These are phyloP conservation scores for Trematosphaeria pertusa DNA, from an alignment of 2,329 filamentous ascomycete species.

Conservation along the genomic window DNA sequence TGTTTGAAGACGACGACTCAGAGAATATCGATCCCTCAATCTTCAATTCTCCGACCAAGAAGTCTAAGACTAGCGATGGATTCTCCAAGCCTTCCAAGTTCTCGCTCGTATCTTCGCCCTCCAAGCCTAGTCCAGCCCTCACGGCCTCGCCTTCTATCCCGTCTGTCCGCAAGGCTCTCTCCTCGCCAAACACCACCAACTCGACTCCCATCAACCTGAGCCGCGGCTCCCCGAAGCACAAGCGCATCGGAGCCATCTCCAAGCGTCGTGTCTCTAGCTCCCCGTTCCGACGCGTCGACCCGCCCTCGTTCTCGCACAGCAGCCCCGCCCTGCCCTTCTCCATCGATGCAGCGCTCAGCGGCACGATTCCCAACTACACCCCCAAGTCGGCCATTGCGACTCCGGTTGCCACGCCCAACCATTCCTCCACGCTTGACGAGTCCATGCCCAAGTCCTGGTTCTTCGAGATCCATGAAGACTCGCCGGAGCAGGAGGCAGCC, in stretches of 20 bases:
- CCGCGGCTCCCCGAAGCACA: slow-evolving; percentile 79
- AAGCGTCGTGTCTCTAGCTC: slow-evolving; percentile 68
- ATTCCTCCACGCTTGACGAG: slow-evolving; percentile 54
- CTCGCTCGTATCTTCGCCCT: slow-evolving; percentile 42
- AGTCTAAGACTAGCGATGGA: slow-evolving; percentile 54
- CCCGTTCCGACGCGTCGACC: slow-evolving; percentile 74
- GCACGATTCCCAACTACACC: slow-evolving; percentile 71
- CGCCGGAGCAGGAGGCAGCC: slow-evolving; percentile 85
- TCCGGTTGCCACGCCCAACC: slow-evolving; percentile 48
- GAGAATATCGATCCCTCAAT: slow-evolving; percentile 66
- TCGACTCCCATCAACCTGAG: slow-evolving; percentile 56
- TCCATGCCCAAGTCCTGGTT: slow-evolving; percentile 72
- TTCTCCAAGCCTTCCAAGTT: slow-evolving; percentile 51
- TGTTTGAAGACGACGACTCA: slow-evolving; percentile 57
- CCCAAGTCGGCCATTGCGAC: slow-evolving; percentile 48
- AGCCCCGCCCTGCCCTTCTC: slow-evolving; percentile 71
- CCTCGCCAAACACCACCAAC: slow-evolving; percentile 51
- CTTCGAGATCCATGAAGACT: slow-evolving; percentile 95
- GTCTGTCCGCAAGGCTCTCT: slow-evolving; percentile 48
- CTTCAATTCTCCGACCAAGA: slow-evolving; percentile 61
- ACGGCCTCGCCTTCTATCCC: slow-evolving; percentile 36
- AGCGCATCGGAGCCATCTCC: slow-evolving; percentile 72
- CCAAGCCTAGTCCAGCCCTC: slow-evolving; percentile 29
- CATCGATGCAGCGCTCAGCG: slow-evolving; percentile 81
- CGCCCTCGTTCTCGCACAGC: slow-evolving; percentile 65